These are phyloP conservation scores for Fraxinus latifolia DNA, from an alignment of 305 asterid genomes.

Conservation along the genomic window DNA sequence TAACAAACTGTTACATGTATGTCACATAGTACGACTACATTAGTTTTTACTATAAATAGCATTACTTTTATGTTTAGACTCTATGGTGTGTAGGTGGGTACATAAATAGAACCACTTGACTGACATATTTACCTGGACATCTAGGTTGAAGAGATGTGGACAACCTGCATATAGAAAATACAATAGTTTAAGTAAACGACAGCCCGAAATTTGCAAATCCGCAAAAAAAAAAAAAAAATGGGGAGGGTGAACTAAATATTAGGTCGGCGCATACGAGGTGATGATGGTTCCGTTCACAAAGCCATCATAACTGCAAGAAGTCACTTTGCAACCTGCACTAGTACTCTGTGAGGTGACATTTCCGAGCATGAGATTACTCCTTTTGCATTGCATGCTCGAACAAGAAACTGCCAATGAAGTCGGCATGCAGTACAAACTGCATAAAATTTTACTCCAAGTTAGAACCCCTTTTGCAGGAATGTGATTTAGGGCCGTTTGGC, in stretches of 20 bases:
- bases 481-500: neutral
- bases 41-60: no score
- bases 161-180: constrained; percentile 48
- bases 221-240: neutral
- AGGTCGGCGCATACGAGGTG: constrained; percentile 47
- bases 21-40: no score
- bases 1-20: no score
- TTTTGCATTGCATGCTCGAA: constrained; percentile 91
- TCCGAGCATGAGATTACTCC: constrained; percentile 83
- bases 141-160: constrained; percentile 74
- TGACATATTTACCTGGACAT: constrained; percentile 68
- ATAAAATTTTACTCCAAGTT: neutral
- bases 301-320: constrained; percentile 82
- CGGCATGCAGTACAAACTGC: constrained; percentile 86
- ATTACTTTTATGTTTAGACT: neutral
- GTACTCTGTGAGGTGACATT: constrained; percentile 66
- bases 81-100: neutral
- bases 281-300: constrained; percentile 74
- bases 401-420: constrained; percentile 93
- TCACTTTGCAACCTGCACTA: constrained; percentile 85
- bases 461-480: neutral
- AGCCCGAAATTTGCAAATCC: neutral
- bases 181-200: neutral
- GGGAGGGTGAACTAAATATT: neutral
- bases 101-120: neutral